Percentiles rank a stretch among this genome's conserved stretches.
These are phyloP conservation scores for Apiospora arundinis DNA, from an alignment of 2,329 filamentous ascomycete species.

Conservation along the genomic window DNA sequence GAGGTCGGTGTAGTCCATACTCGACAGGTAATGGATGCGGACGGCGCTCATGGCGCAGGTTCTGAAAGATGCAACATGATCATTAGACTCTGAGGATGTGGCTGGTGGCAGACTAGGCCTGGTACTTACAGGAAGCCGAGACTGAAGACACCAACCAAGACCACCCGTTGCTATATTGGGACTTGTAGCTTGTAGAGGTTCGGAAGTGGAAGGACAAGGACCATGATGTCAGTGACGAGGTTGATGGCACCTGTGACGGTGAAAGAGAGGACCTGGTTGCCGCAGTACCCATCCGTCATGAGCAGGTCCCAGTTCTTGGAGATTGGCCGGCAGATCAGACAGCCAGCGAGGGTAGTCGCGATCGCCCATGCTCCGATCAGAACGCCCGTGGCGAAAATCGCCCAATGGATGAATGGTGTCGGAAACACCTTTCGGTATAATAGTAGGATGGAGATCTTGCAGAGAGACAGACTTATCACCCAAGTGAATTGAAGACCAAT, in stretches of 20 bases:
- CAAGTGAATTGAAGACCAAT: constrained; percentile 16
- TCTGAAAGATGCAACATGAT: not conserved
- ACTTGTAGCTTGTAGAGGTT: constrained; percentile 13
- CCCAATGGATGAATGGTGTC: not conserved
- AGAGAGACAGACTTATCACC: constrained; percentile 21
- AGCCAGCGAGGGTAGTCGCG: constrained; percentile 10
- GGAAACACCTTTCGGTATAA: constrained; percentile 22
- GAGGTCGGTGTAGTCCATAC: constrained; percentile 22
- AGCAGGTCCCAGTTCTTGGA: constrained; percentile 22
- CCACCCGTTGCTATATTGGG: constrained; percentile 2
- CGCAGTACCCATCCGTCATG: constrained; percentile 21
- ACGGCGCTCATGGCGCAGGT: constrained; percentile 21
- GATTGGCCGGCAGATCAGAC: constrained; percentile 23
- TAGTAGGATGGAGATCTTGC: constrained; percentile 23
- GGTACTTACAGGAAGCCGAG: constrained; percentile 22
- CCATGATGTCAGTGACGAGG: constrained; percentile 23
- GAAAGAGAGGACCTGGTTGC: constrained; percentile 3
- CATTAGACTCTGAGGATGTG: not conserved
- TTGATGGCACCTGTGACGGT: constrained; percentile 21
- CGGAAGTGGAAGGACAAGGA: constrained; percentile 19
- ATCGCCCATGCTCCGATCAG: constrained; percentile 13
- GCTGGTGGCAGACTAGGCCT: too few species aligned
- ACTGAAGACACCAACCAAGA: constrained; percentile 19
- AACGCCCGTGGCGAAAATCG: not conserved
- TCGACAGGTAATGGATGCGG: constrained; percentile 11